Evolutionary conservation across 2,329 filamentous ascomycete genomes (phyloP), one percentile per base, ranked within the genome.

Genomic region (Fusarium aywerte): DNA sequence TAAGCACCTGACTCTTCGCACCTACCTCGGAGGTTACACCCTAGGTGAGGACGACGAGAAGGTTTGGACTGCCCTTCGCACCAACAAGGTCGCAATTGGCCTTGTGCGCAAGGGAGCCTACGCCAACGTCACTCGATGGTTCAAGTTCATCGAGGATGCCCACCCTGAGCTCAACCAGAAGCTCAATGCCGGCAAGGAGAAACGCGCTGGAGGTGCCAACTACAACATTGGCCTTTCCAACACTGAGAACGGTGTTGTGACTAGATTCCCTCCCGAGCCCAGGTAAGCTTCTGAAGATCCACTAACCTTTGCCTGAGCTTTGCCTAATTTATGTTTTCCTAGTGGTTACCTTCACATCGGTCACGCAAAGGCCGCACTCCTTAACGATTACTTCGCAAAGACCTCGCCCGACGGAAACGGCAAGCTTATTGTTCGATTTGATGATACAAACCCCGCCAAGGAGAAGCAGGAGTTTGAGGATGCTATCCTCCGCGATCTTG

Each of bases 391-490:
- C 84, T 98, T 98, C 73, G 95, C 93, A 42, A 93, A 97, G 79
- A 90, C 93, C 77, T 92, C 93, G 72, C 97, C 97, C 84, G 90
- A 95, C 62, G 96, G 96, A 74, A 96, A 90, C 62, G 96, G 96
- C 74, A 96, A 91, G 74, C 85, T 99, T 73, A 89, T 96, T 61
- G 87, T 98, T 48, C 92, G 96, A 62, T 96, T 99, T 75, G 96
- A 99, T 77, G 96, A 99, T 76, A 99, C 96, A 57, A 99, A 99
- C 80, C 96, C 96, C 9, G 90, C 91, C 62, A 98, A 98, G 79
- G 96, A 99, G 84, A 97, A 97, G 83, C 89, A 95, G 77, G 96
- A 98, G 81, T 99, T 90, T 78, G 90, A 98, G 77, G 93, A 98
- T 80, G 87, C 93, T 7, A 99, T 99, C 65, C 84, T 97, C 36